Base-by-base conservation (phyloP, 768 basidiomycete genomes). In the Cantharellus cinnabarinus region DNA sequence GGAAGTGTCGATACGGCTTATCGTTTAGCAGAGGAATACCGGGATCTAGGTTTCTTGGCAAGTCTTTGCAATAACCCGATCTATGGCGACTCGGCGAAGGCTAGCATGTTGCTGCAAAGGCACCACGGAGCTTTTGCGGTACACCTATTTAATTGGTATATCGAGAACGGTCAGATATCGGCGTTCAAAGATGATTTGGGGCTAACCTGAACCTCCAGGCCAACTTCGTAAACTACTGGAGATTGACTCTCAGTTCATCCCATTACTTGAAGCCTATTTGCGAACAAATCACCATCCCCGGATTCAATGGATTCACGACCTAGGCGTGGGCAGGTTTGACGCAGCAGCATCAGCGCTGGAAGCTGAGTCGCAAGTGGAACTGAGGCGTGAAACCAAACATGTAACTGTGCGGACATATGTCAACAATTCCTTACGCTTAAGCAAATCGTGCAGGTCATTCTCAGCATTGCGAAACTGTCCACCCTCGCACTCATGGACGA, bases 141-240 rank as follows among this genome's bases (percentile, higher is more conserved):
- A n/a, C 83, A 89, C 65, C 74, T 95, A n/a, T 93, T 87, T 66
- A 78, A 80, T 65, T 95, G 86, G 86, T 94, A 89, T 68, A 85
- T 94, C 56, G 85, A 89, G 63, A 82, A 91, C 63, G 87, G 89
- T 85, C 59, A 34, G 20, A 5, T 50, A 3, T 7, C 44, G 37
- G 2, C 20, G 20, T 29, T 29, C 20, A 29, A 29, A 29, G 20
- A 29, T 29, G 20, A 3, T 34, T 14, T 50, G 15, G 39, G 15
- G 3, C 2, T 41, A 44, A 58, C 38, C 37, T 20, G 42, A 50
- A 55, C 39, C 10, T 15, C 50, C 62, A 2, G 88, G 86, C 15
- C 89, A 89, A 70, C 70, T 88, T 34, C 79, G 89, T 7, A 77
- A 82, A 3, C 76, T 97, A 69, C 88, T 97, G 64, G 79, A 81